Evolutionary conservation across 345 rosid genomes (phyloP).

Genomic region (Salix dunnii): DNA sequence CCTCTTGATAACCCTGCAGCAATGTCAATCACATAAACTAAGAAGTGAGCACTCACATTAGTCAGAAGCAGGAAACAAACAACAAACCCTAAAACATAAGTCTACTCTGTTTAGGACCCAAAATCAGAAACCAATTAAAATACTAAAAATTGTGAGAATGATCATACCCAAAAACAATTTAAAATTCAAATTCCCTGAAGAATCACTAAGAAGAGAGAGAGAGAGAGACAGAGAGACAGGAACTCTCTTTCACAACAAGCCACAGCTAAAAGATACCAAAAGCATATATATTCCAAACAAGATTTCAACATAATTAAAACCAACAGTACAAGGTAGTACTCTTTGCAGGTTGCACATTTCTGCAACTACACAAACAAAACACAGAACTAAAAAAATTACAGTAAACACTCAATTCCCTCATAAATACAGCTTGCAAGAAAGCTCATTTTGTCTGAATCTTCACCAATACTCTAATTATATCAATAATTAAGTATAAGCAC

Average conservation of each 20-base stretch:
- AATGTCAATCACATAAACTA: slow-evolving; percentile 20
- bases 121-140: neutral
- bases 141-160: too few species aligned
- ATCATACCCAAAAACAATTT: neutral
- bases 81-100: neutral
- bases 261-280: slow-evolving; percentile 19
- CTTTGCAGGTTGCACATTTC: slow-evolving; percentile 17
- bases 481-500: slow-evolving; percentile 10
- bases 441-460: slow-evolving; percentile 44
- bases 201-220: neutral
- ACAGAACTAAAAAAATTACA: slow-evolving; percentile 1
- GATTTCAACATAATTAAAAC: slow-evolving; percentile 21
- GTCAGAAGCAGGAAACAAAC: neutral
- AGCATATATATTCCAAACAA: slow-evolving; percentile 12
- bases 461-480: slow-evolving; percentile 22
- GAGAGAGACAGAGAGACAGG: slow-evolving; percentile 4
- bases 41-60: slow-evolving; percentile 4
- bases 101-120: neutral
- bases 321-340: slow-evolving; percentile 20
- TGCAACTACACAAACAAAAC: slow-evolving; percentile 27
- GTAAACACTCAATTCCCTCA: slow-evolving; percentile 8
- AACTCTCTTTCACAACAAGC: slow-evolving; percentile 16
- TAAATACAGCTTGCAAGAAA: slow-evolving; percentile 12
- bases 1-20: slow-evolving; percentile 15
- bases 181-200: neutral